phyloP scores from a whole-genome alignment of 2,329 filamentous ascomycete species.

The Scedosporium apiospermum region DNA sequence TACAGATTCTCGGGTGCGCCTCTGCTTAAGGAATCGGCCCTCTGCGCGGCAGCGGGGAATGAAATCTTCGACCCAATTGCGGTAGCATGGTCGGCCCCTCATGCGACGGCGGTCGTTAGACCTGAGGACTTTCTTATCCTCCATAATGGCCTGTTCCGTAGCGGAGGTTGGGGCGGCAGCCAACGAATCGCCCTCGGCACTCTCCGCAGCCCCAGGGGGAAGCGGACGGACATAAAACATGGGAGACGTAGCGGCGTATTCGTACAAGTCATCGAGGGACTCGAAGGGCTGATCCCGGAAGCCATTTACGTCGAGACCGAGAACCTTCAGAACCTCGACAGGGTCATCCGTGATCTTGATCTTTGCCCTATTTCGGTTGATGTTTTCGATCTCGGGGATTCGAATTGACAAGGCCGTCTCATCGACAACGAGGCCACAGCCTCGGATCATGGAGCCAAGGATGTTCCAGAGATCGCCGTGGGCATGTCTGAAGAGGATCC shows the following conservation, averaged over 20 bases:
- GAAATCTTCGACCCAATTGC: constrained; percentile 53
- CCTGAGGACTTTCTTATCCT: constrained; percentile 29
- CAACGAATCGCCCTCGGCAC: no score
- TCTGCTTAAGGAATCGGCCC: constrained; percentile 21
- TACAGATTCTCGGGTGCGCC: constrained; percentile 31
- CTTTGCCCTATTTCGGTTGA: constrained; percentile 45
- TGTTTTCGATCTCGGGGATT: constrained; percentile 55
- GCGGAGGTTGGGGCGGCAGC: constrained; percentile 7
- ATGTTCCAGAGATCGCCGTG: constrained; percentile 65
- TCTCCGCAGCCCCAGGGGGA: background rate
- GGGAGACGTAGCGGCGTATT: constrained; percentile 47
- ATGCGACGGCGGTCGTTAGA: constrained; percentile 49
- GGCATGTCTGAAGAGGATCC: constrained; percentile 57
- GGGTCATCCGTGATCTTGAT: constrained; percentile 54
- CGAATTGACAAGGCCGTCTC: constrained; percentile 55
- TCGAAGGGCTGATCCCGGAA: constrained; percentile 48
- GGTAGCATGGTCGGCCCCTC: constrained; percentile 45
- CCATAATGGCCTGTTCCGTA: constrained; percentile 19
- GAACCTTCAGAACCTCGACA: constrained; percentile 45
- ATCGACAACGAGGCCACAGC: constrained; percentile 56
- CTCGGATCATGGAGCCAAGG: constrained; percentile 53
- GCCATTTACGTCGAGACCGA: constrained; percentile 41
- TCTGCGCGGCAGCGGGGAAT: constrained; percentile 40
- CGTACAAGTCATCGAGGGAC: constrained; percentile 46
- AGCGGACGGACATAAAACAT: constrained; percentile 39